Evolutionary conservation across 768 basidiomycete genomes (phyloP).

Genomic region (Lentinula boryana): DNA sequence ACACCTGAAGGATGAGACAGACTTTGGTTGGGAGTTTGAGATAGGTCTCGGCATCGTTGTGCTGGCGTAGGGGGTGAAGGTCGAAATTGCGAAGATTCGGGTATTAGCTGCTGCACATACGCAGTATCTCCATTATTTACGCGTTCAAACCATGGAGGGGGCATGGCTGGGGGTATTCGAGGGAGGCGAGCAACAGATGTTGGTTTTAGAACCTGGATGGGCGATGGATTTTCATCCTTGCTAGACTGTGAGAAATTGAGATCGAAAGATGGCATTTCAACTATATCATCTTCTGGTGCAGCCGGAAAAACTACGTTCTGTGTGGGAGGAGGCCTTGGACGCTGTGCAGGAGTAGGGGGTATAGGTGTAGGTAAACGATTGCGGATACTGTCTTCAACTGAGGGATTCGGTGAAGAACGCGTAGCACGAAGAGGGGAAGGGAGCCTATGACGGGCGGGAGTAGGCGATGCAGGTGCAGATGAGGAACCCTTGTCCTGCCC

Average conservation of each 20-base stretch:
- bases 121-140: not conserved
- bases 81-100: constrained; percentile 4
- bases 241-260: not conserved
- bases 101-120: not conserved
- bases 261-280: not conserved
- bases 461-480: not conserved
- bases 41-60: not conserved
- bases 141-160: not conserved
- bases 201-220: not conserved
- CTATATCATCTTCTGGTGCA: not conserved
- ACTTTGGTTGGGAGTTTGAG: not conserved
- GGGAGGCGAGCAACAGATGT: not conserved
- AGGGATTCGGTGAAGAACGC: not conserved
- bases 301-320: not conserved
- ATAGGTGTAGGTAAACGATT: not conserved
- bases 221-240: not conserved
- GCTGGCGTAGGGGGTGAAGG: not conserved
- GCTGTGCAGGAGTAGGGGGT: constrained; percentile 2
- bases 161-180: not conserved
- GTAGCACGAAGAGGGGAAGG: not conserved
- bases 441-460: not conserved
- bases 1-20: not conserved
- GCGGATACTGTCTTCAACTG: too few species aligned
- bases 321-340: not conserved
- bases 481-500: not conserved